phyloP scores from a whole-genome alignment of 78 protist genomes.

The Dictyostelium citrinum region DNA sequence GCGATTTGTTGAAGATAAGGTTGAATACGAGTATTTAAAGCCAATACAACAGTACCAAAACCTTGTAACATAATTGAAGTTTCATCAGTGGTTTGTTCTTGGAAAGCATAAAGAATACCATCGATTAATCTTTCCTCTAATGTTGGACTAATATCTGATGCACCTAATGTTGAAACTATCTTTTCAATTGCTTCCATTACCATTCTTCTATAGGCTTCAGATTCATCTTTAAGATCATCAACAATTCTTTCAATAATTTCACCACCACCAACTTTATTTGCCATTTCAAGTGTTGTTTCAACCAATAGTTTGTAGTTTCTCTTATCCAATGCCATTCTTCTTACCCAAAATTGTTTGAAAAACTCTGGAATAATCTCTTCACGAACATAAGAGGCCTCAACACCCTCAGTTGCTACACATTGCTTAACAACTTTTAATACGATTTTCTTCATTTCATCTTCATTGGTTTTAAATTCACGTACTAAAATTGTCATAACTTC shows the following conservation, averaged over 20 bases:
- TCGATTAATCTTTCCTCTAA: conserved; percentile 96
- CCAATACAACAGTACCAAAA: conserved; percentile 92
- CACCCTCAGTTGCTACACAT: conserved; percentile 97
- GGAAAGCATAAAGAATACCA: conserved; percentile 96
- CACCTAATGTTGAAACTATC: conserved; percentile 89
- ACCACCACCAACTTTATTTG: conserved; percentile 95
- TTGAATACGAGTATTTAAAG: conserved; percentile 93
- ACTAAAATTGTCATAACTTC: conserved; percentile 92
- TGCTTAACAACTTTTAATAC: conserved; percentile 98
- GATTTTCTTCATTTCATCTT: conserved; percentile 99
- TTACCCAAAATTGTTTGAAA: conserved; percentile 95
- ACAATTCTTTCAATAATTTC: conserved; percentile 91
- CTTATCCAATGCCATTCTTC: conserved; percentile 95
- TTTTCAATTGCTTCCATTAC: conserved; percentile 93
- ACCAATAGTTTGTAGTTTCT: conserved; percentile 91
- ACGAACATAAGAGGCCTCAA: conserved; percentile 91
- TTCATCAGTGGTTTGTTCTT: conserved; percentile 93
- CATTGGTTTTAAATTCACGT: conserved; percentile 95
- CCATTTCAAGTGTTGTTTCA: conserved; percentile 98
- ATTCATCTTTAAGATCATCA: conserved; percentile 95
- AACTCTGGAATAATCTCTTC: conserved; percentile 91
- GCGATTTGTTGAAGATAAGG: conserved; percentile 94
- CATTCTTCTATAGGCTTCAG: conserved; percentile 95
- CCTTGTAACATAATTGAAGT: conserved; percentile 89
- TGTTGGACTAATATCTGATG: conserved; percentile 91